Base-by-base conservation (phyloP, 768 basidiomycete species). In the Podaxis carcinomalis region DNA sequence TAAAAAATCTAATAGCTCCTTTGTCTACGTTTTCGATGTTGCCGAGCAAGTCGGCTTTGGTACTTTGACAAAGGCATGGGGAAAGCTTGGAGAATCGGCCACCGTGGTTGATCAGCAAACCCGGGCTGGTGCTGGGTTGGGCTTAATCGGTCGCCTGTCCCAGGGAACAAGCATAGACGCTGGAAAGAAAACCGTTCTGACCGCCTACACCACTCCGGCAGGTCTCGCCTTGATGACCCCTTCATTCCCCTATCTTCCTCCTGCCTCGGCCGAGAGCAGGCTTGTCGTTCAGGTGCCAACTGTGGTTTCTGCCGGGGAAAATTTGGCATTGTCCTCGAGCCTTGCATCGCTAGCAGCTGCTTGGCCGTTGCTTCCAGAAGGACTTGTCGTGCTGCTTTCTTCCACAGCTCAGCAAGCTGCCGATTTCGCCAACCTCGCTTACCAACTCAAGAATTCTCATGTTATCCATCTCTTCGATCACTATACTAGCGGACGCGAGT, bases 401-500 rank as follows among this genome's bases (percentile, higher is more conserved):
- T 87, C 93, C 2, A 88, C 90, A 3, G 86, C 93, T 0, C 88
- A 90, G 64, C 93, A 97, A 71, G 80, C 90, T 14, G 82, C 88
- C 51, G 89, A 93, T 67, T 83, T 93, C 58, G 84, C 94, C 2
- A 68, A 83, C 27, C 79, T 93, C 51, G 80, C 93, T n/a, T 95
- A 95, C 77, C 80, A 78, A 61, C 73, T 90, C 53, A 79, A 80
- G 14, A 71, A 75, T 19, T 81, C 76, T 44, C 92, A 96, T 72
- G 86, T 92, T 59, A 81, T 95, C 58, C 94, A 98, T 72, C 76
- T 98, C 44, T 95, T 98, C 69, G 95, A 98, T 73, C 92, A 96
- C 66, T 81, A 91, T 68, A 84, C 85, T 63, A 80, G 86, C 35
- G 79, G 87, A 36, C 87, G 96, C 25, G 94, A 98, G 74, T 75